phyloP scores from a whole-genome alignment of 805 yeast species.

The Wickerhamiella domercqiae region DNA sequence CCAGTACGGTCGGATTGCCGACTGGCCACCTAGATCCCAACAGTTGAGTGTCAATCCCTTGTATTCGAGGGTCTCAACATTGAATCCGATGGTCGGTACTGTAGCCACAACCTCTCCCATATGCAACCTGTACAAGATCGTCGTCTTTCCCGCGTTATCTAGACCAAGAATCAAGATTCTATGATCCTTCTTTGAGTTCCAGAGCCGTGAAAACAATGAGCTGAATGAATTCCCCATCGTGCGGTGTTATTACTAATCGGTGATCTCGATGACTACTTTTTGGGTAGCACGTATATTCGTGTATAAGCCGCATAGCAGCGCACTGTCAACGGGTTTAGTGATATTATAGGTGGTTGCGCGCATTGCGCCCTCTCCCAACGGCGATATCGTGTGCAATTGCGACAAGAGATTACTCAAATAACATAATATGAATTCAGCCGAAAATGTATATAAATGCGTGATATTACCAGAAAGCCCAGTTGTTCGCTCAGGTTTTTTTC shows the following conservation, averaged over 20 bases:
- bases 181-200: slow-evolving; percentile 84
- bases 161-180: slow-evolving; percentile 79
- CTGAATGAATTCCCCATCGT: slow-evolving; percentile 69
- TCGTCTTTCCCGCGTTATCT: slow-evolving; percentile 97
- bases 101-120: slow-evolving; percentile 73
- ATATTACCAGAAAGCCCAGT: too few relatives aligned
- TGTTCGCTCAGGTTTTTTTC: too few relatives aligned
- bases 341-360: too few relatives aligned
- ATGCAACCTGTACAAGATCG: slow-evolving; percentile 79
- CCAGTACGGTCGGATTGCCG: slow-evolving; percentile 93
- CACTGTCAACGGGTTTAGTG: too few relatives aligned
- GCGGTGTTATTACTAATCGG: too few relatives aligned
- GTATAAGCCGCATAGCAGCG: too few relatives aligned
- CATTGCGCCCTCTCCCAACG: too few relatives aligned
- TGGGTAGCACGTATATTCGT: too few relatives aligned
- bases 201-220: slow-evolving; percentile 65
- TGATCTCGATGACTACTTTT: slow-evolving; percentile 1
- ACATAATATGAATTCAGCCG: too few relatives aligned
- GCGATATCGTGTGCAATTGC: too few relatives aligned
- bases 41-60: slow-evolving; percentile 83
- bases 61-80: slow-evolving; percentile 81
- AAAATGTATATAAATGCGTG: too few relatives aligned
- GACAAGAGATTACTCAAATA: too few relatives aligned
- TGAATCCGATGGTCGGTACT: slow-evolving; percentile 78
- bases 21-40: slow-evolving; percentile 97